phyloP scores from a whole-genome alignment of 768 basidiomycete species.

The Russula ochroleuca region DNA sequence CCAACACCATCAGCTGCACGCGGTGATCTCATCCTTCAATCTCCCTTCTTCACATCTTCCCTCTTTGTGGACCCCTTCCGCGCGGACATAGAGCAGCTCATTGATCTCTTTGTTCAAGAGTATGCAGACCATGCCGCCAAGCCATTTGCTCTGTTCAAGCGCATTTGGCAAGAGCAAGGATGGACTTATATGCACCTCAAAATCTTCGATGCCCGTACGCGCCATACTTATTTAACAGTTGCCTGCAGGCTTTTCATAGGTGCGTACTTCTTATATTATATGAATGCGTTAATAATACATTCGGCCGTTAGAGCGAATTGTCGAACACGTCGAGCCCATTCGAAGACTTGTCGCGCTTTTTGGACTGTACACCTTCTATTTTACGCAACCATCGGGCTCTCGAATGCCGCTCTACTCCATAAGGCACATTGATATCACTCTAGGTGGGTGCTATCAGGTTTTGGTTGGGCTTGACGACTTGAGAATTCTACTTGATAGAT shows the following conservation, averaged over 20 bases:
- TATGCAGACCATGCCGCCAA: conserved; percentile 36
- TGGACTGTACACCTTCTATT: conserved; percentile 64
- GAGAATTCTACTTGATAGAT: conserved; percentile 42
- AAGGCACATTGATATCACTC: conserved; percentile 56
- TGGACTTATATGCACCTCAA: conserved; percentile 78
- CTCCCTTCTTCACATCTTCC: conserved; percentile 74
- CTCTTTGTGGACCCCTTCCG: conserved; percentile 61
- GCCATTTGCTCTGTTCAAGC: conserved; percentile 71
- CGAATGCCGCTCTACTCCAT: conserved; percentile 48
- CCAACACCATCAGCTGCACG: conserved; percentile 56
- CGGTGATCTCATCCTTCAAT: conserved; percentile 64
- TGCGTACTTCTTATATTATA: conserved; percentile 33
- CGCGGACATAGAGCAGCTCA: conserved; percentile 55
- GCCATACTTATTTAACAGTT: conserved; percentile 57
- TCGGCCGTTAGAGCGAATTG: conserved; percentile 47
- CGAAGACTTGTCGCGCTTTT: conserved; percentile 60
- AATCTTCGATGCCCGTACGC: conserved; percentile 61
- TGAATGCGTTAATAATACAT: neutral
- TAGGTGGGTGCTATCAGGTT: conserved; percentile 25
- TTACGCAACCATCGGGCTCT: conserved; percentile 57
- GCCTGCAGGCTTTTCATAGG: conserved; percentile 64
- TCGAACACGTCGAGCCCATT: conserved; percentile 47
- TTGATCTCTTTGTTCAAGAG: conserved; percentile 49
- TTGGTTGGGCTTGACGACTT: conserved; percentile 39
- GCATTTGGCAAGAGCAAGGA: conserved; percentile 58